These are phyloP conservation scores for Dioszegia crocea DNA, from an alignment of 768 basidiomycete genomes.

Conservation along the genomic window DNA sequence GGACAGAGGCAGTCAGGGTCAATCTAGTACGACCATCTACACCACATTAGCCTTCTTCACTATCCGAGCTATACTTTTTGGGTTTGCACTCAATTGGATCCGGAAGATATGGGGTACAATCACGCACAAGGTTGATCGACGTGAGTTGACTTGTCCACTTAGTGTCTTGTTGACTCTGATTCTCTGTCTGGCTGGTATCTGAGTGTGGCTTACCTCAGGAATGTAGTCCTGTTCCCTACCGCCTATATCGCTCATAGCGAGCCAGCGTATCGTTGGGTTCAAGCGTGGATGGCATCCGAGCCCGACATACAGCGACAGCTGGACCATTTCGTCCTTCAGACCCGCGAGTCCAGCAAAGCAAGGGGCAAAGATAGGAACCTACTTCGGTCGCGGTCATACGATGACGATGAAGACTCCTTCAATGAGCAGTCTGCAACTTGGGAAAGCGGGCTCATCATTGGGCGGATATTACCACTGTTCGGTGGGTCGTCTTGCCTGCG, in stretches of 20 bases:
- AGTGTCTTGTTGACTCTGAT: too few relatives aligned
- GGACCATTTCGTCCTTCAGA: constrained; percentile 21
- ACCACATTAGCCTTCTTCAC: not conserved
- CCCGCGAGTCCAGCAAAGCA: constrained; percentile 7
- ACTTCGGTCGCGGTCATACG: not conserved
- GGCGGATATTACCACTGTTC: constrained; percentile 22
- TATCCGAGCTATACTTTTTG: constrained; percentile 3
- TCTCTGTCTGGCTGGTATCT: too few relatives aligned
- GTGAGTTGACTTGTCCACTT: not conserved
- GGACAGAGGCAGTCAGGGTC: too few relatives aligned
- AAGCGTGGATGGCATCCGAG: constrained; percentile 30
- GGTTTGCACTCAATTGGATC: constrained; percentile 4
- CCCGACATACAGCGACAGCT: constrained; percentile 24
- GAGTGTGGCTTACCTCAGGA: too few relatives aligned
- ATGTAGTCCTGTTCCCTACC: constrained; percentile 27
- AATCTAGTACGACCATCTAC: too few relatives aligned
- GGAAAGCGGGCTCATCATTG: constrained; percentile 16
- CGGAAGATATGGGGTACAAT: not conserved
- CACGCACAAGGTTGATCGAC: not conserved
- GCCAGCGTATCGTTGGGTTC: constrained; percentile 29
- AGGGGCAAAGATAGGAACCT: not conserved
- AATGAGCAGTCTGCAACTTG: constrained; percentile 16
- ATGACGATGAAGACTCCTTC: not conserved
- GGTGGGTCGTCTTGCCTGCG: constrained; percentile 12
- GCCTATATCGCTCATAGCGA: constrained; percentile 22